Percentiles rank a stretch among this genome's conserved stretches.
phyloP scores from a whole-genome alignment of 2,329 filamentous ascomycete genomes.

The Aspergillus arachidicola region DNA sequence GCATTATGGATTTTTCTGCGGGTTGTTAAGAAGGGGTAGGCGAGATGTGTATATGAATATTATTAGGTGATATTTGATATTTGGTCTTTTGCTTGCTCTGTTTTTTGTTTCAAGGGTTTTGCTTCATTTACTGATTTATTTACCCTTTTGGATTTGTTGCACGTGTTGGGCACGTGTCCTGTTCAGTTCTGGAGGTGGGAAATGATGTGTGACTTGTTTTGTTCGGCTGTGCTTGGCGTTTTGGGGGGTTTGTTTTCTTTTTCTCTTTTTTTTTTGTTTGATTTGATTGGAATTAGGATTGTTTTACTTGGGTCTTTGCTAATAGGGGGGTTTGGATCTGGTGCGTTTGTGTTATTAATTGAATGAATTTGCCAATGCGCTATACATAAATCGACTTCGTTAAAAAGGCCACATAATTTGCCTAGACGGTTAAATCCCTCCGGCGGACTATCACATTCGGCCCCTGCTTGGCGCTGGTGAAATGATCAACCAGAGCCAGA shows the following conservation, averaged over 20 bases:
- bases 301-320: not conserved
- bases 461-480: slow-evolving; percentile 40
- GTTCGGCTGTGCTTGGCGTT: not conserved
- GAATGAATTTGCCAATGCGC: not conserved
- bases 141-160: not conserved
- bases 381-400: not conserved
- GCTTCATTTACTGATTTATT: not conserved
- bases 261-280: not conserved
- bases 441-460: slow-evolving; percentile 34
- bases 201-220: not conserved
- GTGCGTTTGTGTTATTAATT: not conserved
- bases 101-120: not conserved
- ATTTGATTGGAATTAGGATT: not conserved
- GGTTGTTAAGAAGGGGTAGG: too few species aligned
- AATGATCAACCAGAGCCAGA: slow-evolving; percentile 41
- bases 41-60: too few species aligned
- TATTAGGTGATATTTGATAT: too few species aligned
- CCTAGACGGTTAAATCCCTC: not conserved
- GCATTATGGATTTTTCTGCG: not conserved
- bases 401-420: not conserved
- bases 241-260: not conserved
- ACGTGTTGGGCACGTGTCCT: slow-evolving; percentile 14
- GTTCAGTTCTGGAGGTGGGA: not conserved
- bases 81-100: not conserved
- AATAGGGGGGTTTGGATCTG: not conserved